These are phyloP conservation scores for Fusarium virguliforme DNA, from an alignment of 2,329 filamentous ascomycete genomes.

Conservation along the genomic window DNA sequence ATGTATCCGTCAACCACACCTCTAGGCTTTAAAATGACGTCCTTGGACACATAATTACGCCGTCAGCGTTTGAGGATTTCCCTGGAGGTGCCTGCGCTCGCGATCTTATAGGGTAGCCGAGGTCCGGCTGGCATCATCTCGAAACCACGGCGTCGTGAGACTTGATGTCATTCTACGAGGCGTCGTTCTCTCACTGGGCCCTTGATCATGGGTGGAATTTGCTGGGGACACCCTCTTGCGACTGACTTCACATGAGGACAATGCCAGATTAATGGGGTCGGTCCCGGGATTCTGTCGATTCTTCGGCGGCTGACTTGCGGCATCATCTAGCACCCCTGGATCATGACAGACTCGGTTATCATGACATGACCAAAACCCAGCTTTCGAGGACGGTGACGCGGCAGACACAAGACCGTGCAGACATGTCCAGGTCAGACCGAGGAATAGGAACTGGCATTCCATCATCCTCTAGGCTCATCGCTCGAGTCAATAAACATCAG, in stretches of 20 bases:
- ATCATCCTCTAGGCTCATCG: neutral
- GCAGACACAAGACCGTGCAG: neutral
- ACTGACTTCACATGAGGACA: constrained; percentile 22
- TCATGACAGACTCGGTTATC: neutral
- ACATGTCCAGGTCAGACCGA: neutral
- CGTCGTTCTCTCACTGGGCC: constrained; percentile 24
- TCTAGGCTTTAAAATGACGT: constrained; percentile 45
- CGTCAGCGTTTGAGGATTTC: constrained; percentile 26
- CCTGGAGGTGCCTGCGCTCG: constrained; percentile 22
- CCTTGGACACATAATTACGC: constrained; percentile 43
- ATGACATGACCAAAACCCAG: neutral
- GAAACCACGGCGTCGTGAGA: constrained; percentile 13
- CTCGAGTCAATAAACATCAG: neutral
- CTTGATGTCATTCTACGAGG: constrained; percentile 37
- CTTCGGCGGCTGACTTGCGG: neutral
- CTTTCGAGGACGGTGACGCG: neutral
- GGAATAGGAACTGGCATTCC: neutral
- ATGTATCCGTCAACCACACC: constrained; percentile 35
- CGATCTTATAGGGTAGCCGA: constrained; percentile 32
- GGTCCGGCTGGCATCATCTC: constrained; percentile 33
- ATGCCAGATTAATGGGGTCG: neutral
- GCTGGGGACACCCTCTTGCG: constrained; percentile 27
- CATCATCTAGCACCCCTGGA: neutral
- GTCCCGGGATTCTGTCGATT: neutral
- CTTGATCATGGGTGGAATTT: constrained; percentile 18